Evolutionary conservation across 78 protist genomes (phyloP), one percentile per base, ranked within the genome.

Genomic region (Dictyostelium citrinum): DNA sequence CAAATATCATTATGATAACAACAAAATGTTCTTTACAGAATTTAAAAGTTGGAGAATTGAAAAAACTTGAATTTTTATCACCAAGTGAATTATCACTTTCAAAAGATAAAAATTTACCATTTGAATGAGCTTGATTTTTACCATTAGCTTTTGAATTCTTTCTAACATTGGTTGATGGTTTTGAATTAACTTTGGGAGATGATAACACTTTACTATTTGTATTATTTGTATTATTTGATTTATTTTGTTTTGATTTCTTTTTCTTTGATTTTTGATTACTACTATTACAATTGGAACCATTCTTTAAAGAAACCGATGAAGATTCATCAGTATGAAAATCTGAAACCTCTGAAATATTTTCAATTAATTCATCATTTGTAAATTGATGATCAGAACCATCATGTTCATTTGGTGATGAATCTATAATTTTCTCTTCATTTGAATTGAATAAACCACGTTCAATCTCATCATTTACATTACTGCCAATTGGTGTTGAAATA

Each of bases 1-100:
- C 43, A 45, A 83, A 43, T 2, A 83, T 35, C 90, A 83, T 83
- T 29, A 71, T 10, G n/a, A 83, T 41, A 8, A 83, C 77, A 20
- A 83, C 8, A 14, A 24, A 16, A 70, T 83, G 90, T 39, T 83
- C 90, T 83, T 71, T 83, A 27, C 80, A 83, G 58, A 83, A 45
- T 39, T 41, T n/a, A 39, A 75, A 33, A 16, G 77, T 70, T 70
- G 29, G 61, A 14, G 39, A 83, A 49, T 14, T 17, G 11, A n/a
- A 27, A 46, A 71, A 33, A 41, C 22, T 29, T 27, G 14, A 35
- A 31, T 72, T 72, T 29, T 72, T 10, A 35, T 17, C 49, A 2
- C 72, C 33, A 64, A 64, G 11, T 64, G 35, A 64, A 64, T 33
- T 70, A 16, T 14, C 43, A 31, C 22, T 12, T 70, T 70, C 45